These are phyloP conservation scores for Oryza punctata DNA, from an alignment of 176 grass and related monocot genomes.

Conservation along the genomic window DNA sequence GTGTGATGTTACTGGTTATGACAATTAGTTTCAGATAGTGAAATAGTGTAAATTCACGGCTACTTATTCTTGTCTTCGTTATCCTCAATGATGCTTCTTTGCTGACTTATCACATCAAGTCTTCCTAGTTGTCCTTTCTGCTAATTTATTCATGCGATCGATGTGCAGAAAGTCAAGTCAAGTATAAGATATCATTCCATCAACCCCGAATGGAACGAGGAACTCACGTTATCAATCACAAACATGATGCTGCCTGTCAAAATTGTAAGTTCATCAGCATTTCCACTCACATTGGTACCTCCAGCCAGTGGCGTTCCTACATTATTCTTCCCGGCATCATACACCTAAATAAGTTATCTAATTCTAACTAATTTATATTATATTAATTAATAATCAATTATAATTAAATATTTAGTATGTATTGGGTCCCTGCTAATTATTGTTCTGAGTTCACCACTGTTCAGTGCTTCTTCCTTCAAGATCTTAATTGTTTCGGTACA, in stretches of 20 bases:
- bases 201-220: constrained; percentile 74
- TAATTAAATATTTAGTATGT: too few relatives aligned
- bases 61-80: neutral
- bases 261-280: constrained; percentile 51
- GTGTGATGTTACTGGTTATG: neutral
- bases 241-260: constrained; percentile 52
- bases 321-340: too few relatives aligned
- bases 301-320: neutral
- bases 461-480: neutral
- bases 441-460: neutral
- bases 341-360: too few relatives aligned
- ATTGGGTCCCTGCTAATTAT: too few relatives aligned
- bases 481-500: neutral
- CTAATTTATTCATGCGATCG: neutral
- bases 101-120: neutral
- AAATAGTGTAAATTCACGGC: too few relatives aligned
- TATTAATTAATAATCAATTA: too few relatives aligned
- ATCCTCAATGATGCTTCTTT: too few relatives aligned
- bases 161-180: constrained; percentile 63
- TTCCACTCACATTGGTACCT: neutral
- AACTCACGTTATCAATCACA: constrained; percentile 66
- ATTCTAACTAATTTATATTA: too few relatives aligned
- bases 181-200: constrained; percentile 49
- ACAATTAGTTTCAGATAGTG: neutral
- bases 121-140: neutral